Percentiles rank a stretch among this genome's conserved stretches.
phyloP scores from a whole-genome alignment of 75 land plant genomes.

The Pinus taeda region DNA sequence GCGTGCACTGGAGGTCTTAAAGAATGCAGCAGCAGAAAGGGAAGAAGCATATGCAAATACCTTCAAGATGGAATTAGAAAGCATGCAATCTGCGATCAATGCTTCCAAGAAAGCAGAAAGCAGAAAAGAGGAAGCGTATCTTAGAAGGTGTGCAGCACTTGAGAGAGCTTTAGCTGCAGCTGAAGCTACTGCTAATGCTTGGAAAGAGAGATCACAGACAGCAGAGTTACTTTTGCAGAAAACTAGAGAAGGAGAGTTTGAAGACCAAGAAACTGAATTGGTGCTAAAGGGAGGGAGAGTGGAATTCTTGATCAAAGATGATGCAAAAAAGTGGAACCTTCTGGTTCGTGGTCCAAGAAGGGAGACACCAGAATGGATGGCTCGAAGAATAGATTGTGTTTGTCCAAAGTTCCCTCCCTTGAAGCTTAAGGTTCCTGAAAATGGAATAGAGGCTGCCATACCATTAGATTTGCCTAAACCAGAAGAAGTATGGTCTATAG shows the following conservation, averaged over 20 bases:
- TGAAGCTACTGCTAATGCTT: slow-evolving; percentile 44
- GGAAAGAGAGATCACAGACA: slow-evolving; percentile 59
- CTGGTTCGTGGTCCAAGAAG: slow-evolving; percentile 69
- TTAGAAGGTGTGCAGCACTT: slow-evolving; percentile 46
- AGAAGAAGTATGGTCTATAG: slow-evolving; percentile 73
- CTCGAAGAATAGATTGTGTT: slow-evolving; percentile 41
- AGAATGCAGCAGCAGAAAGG: slow-evolving; percentile 33
- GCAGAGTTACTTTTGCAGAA: slow-evolving; percentile 42
- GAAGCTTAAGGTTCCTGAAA: slow-evolving; percentile 17
- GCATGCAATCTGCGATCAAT: slow-evolving; percentile 48
- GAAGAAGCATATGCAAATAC: slow-evolving; percentile 40
- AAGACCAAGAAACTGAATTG: slow-evolving; percentile 23
- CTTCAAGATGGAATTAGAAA: slow-evolving; percentile 50
- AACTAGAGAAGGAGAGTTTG: slow-evolving; percentile 18
- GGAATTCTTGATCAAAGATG: slow-evolving; percentile 49
- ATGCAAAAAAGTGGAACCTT: slow-evolving; percentile 55
- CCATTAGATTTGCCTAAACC: slow-evolving; percentile 46
- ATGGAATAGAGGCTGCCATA: slow-evolving; percentile 11
- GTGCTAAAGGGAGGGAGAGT: slow-evolving; percentile 54
- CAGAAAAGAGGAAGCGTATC: slow-evolving; percentile 49
- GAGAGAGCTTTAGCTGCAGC: slow-evolving; percentile 55
- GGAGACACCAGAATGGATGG: slow-evolving; percentile 76
- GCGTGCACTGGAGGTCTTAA: slow-evolving; percentile 48
- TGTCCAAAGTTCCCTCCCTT: slow-evolving; percentile 60
- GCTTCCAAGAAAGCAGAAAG: slow-evolving; percentile 51